Evolutionary conservation across 2,329 filamentous ascomycete genomes (phyloP).

Genomic region (Diaporthe vaccinii): DNA sequence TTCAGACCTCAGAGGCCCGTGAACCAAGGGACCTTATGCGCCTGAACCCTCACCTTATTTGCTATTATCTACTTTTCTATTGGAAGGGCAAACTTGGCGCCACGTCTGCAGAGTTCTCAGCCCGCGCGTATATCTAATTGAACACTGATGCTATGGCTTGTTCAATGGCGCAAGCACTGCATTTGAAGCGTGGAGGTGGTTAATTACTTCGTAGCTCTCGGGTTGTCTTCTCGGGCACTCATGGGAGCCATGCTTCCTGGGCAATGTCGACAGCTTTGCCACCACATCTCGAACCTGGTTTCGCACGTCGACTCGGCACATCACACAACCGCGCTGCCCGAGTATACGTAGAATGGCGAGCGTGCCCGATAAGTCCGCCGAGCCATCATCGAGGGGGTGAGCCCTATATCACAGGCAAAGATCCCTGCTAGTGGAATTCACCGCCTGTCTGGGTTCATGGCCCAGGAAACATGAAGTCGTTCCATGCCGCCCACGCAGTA

Average conservation of each 20-base stretch:
- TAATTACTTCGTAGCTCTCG: neutral
- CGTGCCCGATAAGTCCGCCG: neutral
- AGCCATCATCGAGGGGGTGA: neutral
- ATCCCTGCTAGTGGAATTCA: neutral
- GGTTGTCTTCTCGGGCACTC: neutral
- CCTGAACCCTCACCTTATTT: neutral
- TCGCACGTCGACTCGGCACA: neutral
- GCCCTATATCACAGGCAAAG: neutral
- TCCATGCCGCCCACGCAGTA: neutral
- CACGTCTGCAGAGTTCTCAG: neutral
- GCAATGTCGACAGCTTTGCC: neutral
- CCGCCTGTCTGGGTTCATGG: neutral
- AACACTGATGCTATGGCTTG: neutral
- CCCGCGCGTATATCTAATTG: neutral
- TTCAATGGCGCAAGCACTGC: neutral
- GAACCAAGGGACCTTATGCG: neutral
- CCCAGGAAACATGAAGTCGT: neutral
- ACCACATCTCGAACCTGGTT: neutral
- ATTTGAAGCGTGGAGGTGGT: neutral
- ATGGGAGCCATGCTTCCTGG: neutral
- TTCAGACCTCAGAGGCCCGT: neutral
- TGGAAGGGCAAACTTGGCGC: neutral
- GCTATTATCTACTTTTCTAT: neutral
- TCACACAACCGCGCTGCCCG: neutral
- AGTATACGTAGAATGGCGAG: too few species aligned